These are phyloP conservation scores for Alternaria alternata DNA, from an alignment of 2,329 filamentous ascomycete species.

Conservation along the genomic window DNA sequence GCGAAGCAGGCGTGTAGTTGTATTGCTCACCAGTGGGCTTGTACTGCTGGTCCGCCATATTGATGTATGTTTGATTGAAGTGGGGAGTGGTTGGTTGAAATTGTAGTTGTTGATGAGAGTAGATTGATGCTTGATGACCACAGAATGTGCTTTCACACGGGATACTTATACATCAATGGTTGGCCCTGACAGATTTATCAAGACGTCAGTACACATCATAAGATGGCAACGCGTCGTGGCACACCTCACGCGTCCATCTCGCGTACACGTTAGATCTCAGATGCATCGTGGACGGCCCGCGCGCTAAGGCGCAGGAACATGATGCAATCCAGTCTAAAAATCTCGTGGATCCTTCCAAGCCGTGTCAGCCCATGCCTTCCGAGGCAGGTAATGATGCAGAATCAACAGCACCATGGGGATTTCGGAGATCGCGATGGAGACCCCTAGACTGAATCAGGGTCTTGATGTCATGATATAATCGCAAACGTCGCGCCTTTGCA, in stretches of 20 bases:
- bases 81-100: neutral
- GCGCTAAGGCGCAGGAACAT: neutral
- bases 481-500: neutral
- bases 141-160: neutral
- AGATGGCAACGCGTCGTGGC: neutral
- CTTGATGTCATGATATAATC: neutral
- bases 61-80: neutral
- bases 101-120: neutral
- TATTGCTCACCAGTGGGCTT: conserved; percentile 18
- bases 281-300: neutral
- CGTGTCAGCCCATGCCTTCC: neutral
- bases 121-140: neutral
- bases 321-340: neutral
- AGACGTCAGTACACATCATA: neutral
- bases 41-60: conserved; percentile 18
- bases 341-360: neutral
- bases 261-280: neutral
- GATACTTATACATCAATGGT: neutral
- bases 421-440: neutral
- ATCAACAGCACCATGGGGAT: neutral
- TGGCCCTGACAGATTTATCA: neutral
- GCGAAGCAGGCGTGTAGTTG: neutral
- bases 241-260: neutral
- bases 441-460: neutral
- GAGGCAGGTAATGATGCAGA: neutral